Percentiles rank a stretch among this genome's conserved stretches.
Evolutionary conservation across 306 rosid genomes (phyloP).

Genomic region (Coriaria nepalensis): DNA sequence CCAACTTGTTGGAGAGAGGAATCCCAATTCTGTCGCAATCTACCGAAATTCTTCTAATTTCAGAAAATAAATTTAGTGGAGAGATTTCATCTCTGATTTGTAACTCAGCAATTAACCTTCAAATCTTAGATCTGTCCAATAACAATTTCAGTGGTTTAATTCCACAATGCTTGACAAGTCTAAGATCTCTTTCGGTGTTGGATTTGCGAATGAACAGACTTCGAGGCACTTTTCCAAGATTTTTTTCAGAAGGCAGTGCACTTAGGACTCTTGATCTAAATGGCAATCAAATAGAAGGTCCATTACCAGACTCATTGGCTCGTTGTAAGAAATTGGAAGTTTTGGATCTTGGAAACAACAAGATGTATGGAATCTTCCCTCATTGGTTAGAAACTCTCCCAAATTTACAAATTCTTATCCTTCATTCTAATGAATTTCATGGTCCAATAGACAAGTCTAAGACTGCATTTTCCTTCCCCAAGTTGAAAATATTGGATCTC

Average conservation of each 20-base stretch:
- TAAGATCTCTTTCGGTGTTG: too few species aligned
- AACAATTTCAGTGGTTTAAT: neutral
- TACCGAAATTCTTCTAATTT: too few species aligned
- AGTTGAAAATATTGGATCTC: conserved; percentile 7
- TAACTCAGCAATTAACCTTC: neutral
- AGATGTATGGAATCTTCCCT: conserved; percentile 5
- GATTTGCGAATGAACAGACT: too few species aligned
- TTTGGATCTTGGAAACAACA: conserved; percentile 8
- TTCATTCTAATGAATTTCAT: conserved; percentile 4
- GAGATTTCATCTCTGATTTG: too few species aligned
- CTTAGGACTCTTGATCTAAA: neutral
- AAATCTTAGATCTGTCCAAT: too few species aligned
- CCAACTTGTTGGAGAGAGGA: neutral
- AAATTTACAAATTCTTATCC: neutral
- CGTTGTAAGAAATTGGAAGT: neutral
- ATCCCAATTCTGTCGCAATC: too few species aligned
- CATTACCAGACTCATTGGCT: neutral
- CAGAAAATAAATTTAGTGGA: too few species aligned
- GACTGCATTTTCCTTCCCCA: neutral
- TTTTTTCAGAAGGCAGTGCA: too few species aligned
- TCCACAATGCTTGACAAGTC: too few species aligned
- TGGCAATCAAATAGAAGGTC: conserved; percentile 11
- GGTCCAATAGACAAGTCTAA: conserved; percentile 1
- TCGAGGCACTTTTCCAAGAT: too few species aligned
- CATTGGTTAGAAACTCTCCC: conserved; percentile 5